Base-by-base conservation (phyloP, 176 grass and related monocot species). In the Bolboschoenus planiculmis region DNA sequence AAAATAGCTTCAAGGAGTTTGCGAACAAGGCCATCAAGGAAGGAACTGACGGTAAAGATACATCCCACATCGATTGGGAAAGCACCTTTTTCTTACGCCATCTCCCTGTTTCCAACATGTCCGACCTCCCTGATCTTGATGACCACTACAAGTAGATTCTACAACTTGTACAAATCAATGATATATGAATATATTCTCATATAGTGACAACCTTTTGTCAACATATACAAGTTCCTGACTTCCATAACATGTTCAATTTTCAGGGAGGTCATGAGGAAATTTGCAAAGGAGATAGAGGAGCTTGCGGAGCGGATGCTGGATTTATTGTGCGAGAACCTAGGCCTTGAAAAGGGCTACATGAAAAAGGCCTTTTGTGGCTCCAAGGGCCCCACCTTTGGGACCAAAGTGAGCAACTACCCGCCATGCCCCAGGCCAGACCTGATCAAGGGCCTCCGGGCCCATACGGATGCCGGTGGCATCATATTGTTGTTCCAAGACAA, bases 401-500 rank as follows among this genome's bases (percentile, higher is more conserved):
- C 92, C 48, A 98, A 98, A 84, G 90, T 98, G 54, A 90, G 90
- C 84, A 92, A 78, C 89, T 98, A 98, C 84, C 95, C 95, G 7
- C 92, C 95, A 31, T 98, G 95, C 85, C 90, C 95, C 6, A 88
- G 90, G 0, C 88, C 88, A 0, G 95, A 98, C 72, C 79, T 98
- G 33, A 84, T 95, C 2, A 64, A 87, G 64, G 95, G 95, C 7
- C 92, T 98, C 18, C 90, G 95, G 39, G 95, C 95, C 8, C 95
- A 98, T 81, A 98, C 95, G 13, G 95, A 98, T 83, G 95, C 95
- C 53, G 92, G 95, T 10, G 95, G 95, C 81, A 87, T 98, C 74
- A 94, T 98, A 83, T 86, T 98, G 40, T 79, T 98, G 44, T 98
- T 98, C 85, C 95, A 98, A 89, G 95, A 98, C 58, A 74, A 91